Percentiles rank a stretch among this genome's conserved stretches.
Conservation (phyloP, 306 rosid species). For the Lathyrus tuberosus region DNA sequence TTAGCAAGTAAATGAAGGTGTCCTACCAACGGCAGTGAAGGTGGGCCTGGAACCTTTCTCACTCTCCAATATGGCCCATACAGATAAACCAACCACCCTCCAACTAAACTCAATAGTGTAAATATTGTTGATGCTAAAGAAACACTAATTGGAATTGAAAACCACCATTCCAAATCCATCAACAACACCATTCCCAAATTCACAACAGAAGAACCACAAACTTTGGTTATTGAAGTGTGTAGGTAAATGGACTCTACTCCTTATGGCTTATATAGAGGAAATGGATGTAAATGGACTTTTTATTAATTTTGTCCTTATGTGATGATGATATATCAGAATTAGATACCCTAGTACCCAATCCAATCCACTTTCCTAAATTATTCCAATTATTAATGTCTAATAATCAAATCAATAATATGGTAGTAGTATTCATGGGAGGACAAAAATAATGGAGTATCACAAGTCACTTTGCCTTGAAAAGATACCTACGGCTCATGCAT, state of each 20-base stretch:
- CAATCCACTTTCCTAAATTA: slow-evolving; percentile 12
- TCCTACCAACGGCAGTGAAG: slow-evolving; percentile 73
- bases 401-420: slow-evolving; percentile 20
- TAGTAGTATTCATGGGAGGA: slow-evolving; percentile 22
- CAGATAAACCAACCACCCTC: slow-evolving; percentile 56
- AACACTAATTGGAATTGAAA: slow-evolving; percentile 3
- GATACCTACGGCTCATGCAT: slow-evolving; percentile 26
- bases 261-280: slow-evolving; percentile 19
- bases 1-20: slow-evolving; percentile 89
- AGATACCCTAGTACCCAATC: slow-evolving; percentile 39
- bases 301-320: slow-evolving; percentile 57
- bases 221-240: not conserved
- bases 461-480: slow-evolving; percentile 33
- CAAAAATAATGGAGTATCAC: slow-evolving; percentile 28
- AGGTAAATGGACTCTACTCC: not conserved
- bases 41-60: slow-evolving; percentile 88
- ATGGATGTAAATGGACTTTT: slow-evolving; percentile 44
- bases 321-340: slow-evolving; percentile 58
- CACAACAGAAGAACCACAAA: not conserved
- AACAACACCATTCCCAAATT: slow-evolving; percentile 10
- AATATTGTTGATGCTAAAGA: slow-evolving; percentile 41
- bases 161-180: slow-evolving; percentile 43
- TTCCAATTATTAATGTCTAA: not conserved
- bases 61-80: slow-evolving; percentile 82
- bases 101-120: slow-evolving; percentile 51